Base-by-base conservation (phyloP, 2,329 filamentous ascomycete species). In the Periconia macrospinosa region DNA sequence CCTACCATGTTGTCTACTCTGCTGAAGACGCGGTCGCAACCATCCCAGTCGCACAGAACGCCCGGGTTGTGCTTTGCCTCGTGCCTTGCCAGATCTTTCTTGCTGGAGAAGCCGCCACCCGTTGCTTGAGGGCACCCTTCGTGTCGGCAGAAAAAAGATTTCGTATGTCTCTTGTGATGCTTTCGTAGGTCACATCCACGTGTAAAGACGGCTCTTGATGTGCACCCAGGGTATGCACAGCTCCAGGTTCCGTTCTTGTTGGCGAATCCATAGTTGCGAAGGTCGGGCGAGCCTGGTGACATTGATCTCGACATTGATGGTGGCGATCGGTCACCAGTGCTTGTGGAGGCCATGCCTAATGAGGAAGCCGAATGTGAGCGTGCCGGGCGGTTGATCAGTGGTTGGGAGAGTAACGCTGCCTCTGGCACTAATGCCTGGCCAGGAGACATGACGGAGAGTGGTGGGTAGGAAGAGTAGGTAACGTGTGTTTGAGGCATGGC, bases 61-160 rank as follows among this genome's bases (percentile, higher is more conserved):
- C 78, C 79, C 2, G 84, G 83, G 57, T 85, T 84, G 67, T 86
- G 84, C 65, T 84, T 86, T 42, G 83, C 83, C 66, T 86, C 84
- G 57, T 86, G 84, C 40, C 84, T 73, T 23, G 81, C 80, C 18
- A 83, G 79, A 57, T 86, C 84, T 62, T 86, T 86, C 65, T 85
- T 85, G 63, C 81, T 84, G 7, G 82, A 85, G 65, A 86, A 86
- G 0, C 84, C 83, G 30, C 82, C 82, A 35, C 79, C 78, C 2
- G 73, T 76, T 10, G 81, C 75, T 61, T 86, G 82, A 13, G 83
- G 81, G 64, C 84, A 86, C 13, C 82, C 81, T 46, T 80, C 75
- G 53, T 84, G 77, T 5, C 83, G 80, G 67, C 84, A 86, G 67
- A 84, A 86, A 49, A 86, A 79, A 15, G 82, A 78, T 60, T 86